Evolutionary conservation across 106 monocot genomes (phyloP).

Genomic region (Xerophyta viscosa): DNA sequence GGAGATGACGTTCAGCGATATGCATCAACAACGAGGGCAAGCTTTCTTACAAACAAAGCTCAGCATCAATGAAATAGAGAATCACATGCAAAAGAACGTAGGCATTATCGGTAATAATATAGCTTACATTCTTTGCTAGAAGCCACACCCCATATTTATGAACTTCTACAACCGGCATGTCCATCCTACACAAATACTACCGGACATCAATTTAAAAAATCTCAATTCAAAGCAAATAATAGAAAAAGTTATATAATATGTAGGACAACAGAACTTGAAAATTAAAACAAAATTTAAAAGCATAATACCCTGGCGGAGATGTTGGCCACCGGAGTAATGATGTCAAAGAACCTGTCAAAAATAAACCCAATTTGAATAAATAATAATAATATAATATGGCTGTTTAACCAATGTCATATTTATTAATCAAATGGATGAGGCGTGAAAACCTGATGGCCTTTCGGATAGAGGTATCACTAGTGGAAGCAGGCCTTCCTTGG

Average conservation of each 20-base stretch:
- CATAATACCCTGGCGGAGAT: slow-evolving; percentile 72
- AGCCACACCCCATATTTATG: slow-evolving; percentile 85
- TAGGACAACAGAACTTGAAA: neutral
- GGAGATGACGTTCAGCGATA: no score
- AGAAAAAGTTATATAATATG: neutral
- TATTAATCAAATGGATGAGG: slow-evolving; percentile 1
- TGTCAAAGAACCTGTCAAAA: slow-evolving; percentile 55
- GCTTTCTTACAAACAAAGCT: no score
- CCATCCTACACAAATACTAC: slow-evolving; percentile 48
- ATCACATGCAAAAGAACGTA: no score
- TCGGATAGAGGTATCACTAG: slow-evolving; percentile 75
- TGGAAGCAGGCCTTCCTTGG: slow-evolving; percentile 75
- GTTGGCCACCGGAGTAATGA: slow-evolving; percentile 95
- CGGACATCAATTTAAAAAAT: neutral
- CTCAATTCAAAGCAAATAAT: neutral
- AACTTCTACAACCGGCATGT: slow-evolving; percentile 95
- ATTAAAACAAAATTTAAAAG: neutral
- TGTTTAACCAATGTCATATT: neutral
- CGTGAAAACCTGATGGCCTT: slow-evolving; percentile 65
- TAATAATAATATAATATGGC: neutral
- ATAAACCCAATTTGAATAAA: neutral
- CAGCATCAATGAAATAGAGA: no score
- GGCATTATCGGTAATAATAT: no score
- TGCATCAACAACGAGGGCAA: no score
- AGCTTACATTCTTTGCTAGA: slow-evolving; percentile 89